Conservation (phyloP, 768 basidiomycete genomes). For the Porphyrellus cyaneotinctus region DNA sequence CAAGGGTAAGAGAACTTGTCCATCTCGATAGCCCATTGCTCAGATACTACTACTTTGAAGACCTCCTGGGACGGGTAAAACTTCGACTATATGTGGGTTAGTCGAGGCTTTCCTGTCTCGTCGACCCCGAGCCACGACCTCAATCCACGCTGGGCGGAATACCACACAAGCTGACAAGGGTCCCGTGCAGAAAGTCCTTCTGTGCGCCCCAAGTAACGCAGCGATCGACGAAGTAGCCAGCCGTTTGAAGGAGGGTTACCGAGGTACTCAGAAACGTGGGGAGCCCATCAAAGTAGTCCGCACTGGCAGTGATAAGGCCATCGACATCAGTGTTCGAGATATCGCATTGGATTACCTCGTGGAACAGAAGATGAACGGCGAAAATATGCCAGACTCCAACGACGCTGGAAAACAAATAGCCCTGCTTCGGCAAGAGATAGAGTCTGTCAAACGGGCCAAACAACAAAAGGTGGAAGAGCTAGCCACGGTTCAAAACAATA, state of each 20-base stretch:
- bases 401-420: conserved; percentile 58
- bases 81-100: conserved; percentile 95
- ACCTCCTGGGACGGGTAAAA: conserved; percentile 98
- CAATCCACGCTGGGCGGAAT: conserved; percentile 46
- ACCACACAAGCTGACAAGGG: conserved; percentile 38
- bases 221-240: conserved; percentile 95
- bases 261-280: conserved; percentile 49
- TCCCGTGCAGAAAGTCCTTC: conserved; percentile 67
- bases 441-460: conserved; percentile 57
- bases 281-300: conserved; percentile 80
- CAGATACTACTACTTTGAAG: conserved; percentile 37
- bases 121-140: conserved; percentile 45
- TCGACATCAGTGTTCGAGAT: conserved; percentile 78
- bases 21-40: not conserved
- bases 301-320: conserved; percentile 72
- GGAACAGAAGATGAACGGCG: conserved; percentile 61
- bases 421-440: conserved; percentile 61
- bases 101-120: conserved; percentile 75
- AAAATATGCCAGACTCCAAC: conserved; percentile 37
- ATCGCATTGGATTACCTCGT: conserved; percentile 85
- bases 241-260: conserved; percentile 78
- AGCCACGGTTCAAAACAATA: conserved; percentile 51
- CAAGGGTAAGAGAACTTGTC: conserved; percentile 69
- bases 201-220: conserved; percentile 98
- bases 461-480: conserved; percentile 62